Evolutionary conservation across 306 rosid species (phyloP), one percentile per base, ranked within the genome.

Genomic region (Biancaea sappan): DNA sequence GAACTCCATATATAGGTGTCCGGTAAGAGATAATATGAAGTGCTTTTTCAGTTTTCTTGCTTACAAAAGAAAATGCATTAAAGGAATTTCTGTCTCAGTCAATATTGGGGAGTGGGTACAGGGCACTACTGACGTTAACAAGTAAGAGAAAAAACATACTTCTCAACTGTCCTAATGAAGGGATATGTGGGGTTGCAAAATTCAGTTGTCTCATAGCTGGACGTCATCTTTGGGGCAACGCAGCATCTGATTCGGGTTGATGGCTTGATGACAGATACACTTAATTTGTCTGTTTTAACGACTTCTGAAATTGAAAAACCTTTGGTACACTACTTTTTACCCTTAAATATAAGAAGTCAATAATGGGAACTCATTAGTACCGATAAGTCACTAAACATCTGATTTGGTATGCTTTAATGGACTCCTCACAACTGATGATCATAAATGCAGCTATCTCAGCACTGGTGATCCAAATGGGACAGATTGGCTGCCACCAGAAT

Each of bases 401-500:
- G 18, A 0, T 24, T 24, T 54, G 3, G 24, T 3, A 24, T 54
- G 9, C 26, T 25, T 5, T 16, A 22, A 54, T 8, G 24, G 16
- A 56, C 28, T 26, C 14, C 37, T 56, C 28, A 5, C 34, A 31
- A 31, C 5, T 31, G 19, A 19, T 35, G 16, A 35, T 61, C n/a
- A 62, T 63, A 37, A 71, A 70, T 78, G 85, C 77, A 91, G 98
- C 37, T 94, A 89, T 47, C 78, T 91, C 5, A 85, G 2, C 80
- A 87, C 62, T 4, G 97, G 98, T 21, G 87, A 84, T 76, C 80
- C 80, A 19, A 76, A 68, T 73, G 98, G 98, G 37, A 91, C 77
- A 25, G 83, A 94, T 68, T 94, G 98, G 98, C 32, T 94, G 56
- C 96, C 97, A 0, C 80, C 97, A 0, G 98, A 94, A 79, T 94